A percentile compares a stretch with the other conserved stretches of the same genome.
These are phyloP conservation scores for Hansfordia pulvinata DNA, from an alignment of 2,329 filamentous ascomycete species.

Conservation along the genomic window DNA sequence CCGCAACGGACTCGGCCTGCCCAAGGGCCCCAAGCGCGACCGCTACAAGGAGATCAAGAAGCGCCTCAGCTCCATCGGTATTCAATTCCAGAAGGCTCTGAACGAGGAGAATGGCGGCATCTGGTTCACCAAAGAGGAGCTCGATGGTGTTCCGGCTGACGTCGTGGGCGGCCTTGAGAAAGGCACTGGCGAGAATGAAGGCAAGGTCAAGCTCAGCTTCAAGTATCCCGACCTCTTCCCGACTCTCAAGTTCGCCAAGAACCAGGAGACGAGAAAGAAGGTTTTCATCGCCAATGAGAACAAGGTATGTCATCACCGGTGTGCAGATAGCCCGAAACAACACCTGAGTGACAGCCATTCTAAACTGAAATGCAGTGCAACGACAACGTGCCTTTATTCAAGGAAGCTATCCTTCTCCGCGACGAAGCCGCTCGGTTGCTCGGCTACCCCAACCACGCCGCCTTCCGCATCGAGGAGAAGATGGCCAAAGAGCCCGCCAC, in stretches of 20 bases:
- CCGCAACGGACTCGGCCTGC: conserved; percentile 59
- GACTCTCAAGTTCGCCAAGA: conserved; percentile 61
- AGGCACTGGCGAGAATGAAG: conserved; percentile 58
- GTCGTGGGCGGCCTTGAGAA: conserved; percentile 54
- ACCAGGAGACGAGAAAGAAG: conserved; percentile 53
- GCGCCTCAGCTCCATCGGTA: conserved; percentile 58
- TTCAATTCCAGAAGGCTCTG: conserved; percentile 65
- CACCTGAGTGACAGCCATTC: too few relatives aligned
- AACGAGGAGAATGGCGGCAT: conserved; percentile 74
- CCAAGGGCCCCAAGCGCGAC: conserved; percentile 55
- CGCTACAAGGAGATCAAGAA: conserved; percentile 83
- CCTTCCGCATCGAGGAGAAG: conserved; percentile 66
- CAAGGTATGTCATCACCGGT: conserved; percentile 40
- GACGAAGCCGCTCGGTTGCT: conserved; percentile 67
- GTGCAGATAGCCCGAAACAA: too few relatives aligned
- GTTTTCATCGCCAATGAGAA: conserved; percentile 68
- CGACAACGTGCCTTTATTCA: conserved; percentile 59
- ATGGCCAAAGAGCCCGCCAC: conserved; percentile 69
- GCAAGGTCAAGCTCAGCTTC: conserved; percentile 63
- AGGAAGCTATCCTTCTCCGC: conserved; percentile 59
- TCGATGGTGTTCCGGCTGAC: conserved; percentile 63
- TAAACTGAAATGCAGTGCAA: conserved; percentile 47
- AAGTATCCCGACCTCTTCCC: conserved; percentile 77
- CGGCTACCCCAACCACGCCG: conserved; percentile 65
- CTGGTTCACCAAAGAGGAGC: conserved; percentile 62